A percentile compares a stretch with the other conserved stretches of the same genome.
These are phyloP conservation scores for Phlyctochytrium bullatum DNA, from an alignment of 192 early-diverging fungal species.

Conservation along the genomic window DNA sequence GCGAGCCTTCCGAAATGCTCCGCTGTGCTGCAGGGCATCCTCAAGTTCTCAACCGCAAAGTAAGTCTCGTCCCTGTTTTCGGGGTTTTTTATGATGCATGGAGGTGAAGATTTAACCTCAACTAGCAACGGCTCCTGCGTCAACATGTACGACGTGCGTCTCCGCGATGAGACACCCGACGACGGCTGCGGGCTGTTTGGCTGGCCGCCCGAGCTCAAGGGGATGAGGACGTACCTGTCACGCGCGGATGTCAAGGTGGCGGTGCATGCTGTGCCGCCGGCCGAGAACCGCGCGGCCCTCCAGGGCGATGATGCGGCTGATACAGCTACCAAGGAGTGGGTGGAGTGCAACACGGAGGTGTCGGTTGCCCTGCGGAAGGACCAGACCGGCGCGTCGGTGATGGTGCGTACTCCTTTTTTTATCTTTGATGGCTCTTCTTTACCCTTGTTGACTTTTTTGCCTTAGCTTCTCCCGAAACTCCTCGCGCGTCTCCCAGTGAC, in stretches of 20 bases:
- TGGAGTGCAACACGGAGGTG: too few species aligned
- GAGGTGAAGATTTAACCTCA: too few species aligned
- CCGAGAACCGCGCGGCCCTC: slow-evolving; percentile 51
- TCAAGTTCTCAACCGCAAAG: slow-evolving; percentile 25
- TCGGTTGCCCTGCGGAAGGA: too few species aligned
- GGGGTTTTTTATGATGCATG: too few species aligned
- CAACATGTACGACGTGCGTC: slow-evolving; percentile 71
- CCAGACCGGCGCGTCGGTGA: too few species aligned
- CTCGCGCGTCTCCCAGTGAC: slow-evolving; percentile 43
- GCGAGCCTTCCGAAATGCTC: too few species aligned
- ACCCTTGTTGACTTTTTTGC: slow-evolving; percentile 32
- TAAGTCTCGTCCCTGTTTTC: slow-evolving; percentile 24
- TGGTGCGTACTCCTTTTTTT: too few species aligned
- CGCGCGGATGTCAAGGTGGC: slow-evolving; percentile 46
- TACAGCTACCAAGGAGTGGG: slow-evolving; percentile 50
- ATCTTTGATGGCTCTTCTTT: too few species aligned
- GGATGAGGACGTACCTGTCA: slow-evolving; percentile 40
- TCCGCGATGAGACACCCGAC: slow-evolving; percentile 51
- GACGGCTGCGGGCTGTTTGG: slow-evolving; percentile 52
- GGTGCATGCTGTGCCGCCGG: slow-evolving; percentile 54
- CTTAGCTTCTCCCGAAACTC: not conserved
- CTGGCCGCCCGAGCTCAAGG: slow-evolving; percentile 44
- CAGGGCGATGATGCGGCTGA: slow-evolving; percentile 38
- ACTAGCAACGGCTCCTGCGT: too few species aligned
- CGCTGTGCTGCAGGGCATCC: slow-evolving; percentile 35